Conservation (phyloP, 768 basidiomycete species). For the Collybiopsis confluens region DNA sequence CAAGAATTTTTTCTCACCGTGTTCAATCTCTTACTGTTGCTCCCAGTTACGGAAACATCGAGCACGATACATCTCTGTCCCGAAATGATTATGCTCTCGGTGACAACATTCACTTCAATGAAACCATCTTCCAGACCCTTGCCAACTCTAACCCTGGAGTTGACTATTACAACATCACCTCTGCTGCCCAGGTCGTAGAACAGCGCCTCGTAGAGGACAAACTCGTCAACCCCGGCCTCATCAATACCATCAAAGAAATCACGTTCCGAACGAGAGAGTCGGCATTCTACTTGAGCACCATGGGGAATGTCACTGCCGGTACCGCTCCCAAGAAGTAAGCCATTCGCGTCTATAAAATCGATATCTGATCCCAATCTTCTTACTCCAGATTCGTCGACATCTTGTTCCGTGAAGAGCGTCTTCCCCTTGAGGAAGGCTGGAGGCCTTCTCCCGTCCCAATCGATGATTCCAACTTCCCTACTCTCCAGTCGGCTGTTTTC, state of each 20-base stretch:
- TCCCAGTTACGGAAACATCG: slow-evolving; percentile 10
- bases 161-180: slow-evolving; percentile 12
- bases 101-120: slow-evolving; percentile 10
- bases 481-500: background rate
- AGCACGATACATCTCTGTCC: slow-evolving; percentile 12
- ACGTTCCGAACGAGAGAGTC: slow-evolving; percentile 10
- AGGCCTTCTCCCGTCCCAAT: slow-evolving; percentile 8
- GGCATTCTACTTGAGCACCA: slow-evolving; percentile 10
- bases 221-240: slow-evolving; percentile 8
- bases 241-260: slow-evolving; percentile 14
- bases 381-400: slow-evolving; percentile 13
- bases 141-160: slow-evolving; percentile 12
- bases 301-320: slow-evolving; percentile 10
- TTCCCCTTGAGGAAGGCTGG: slow-evolving; percentile 19
- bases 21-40: background rate
- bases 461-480: background rate
- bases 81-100: slow-evolving; percentile 10
- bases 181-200: slow-evolving; percentile 11
- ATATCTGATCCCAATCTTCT: too few species aligned
- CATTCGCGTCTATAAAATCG: too few species aligned
- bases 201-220: slow-evolving; percentile 9
- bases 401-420: slow-evolving; percentile 15
- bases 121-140: slow-evolving; percentile 9
- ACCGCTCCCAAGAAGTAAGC: slow-evolving; percentile 13
- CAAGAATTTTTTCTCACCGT: background rate